A percentile compares a stretch with the other conserved stretches of the same genome.
phyloP scores from a whole-genome alignment of 495 filamentous ascomycete genomes.

The Poronia punctata region DNA sequence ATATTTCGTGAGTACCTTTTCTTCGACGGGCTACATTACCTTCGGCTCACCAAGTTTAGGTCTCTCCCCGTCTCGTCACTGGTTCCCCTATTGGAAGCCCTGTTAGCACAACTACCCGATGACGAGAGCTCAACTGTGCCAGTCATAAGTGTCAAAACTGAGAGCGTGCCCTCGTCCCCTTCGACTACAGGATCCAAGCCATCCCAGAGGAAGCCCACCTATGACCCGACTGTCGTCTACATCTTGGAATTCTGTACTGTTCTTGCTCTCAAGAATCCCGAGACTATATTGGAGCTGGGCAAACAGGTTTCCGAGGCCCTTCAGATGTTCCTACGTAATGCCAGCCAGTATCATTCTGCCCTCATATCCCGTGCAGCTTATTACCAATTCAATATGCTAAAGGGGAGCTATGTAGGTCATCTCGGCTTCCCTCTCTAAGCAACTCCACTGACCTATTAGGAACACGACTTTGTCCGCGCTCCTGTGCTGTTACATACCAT shows the following conservation, averaged over 20 bases:
- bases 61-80: conserved; percentile 62
- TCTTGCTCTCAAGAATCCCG: conserved; percentile 67
- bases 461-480: conserved; percentile 82
- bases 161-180: conserved; percentile 53
- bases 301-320: conserved; percentile 72
- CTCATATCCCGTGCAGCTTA: conserved; percentile 76
- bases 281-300: conserved; percentile 64
- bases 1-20: conserved; percentile 61
- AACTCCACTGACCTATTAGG: conserved; percentile 38
- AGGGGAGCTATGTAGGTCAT: conserved; percentile 75
- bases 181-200: conserved; percentile 50
- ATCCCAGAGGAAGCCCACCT: conserved; percentile 49
- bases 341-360: conserved; percentile 67
- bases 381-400: conserved; percentile 77
- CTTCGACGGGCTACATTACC: background rate
- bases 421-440: background rate
- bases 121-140: conserved; percentile 66
- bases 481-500: conserved; percentile 92
- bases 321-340: conserved; percentile 73
- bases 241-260: conserved; percentile 84
- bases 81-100: conserved; percentile 58
- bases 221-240: conserved; percentile 83
- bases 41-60: conserved; percentile 32
- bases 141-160: conserved; percentile 74
- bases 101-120: conserved; percentile 81